Percentiles rank a stretch among this genome's conserved stretches.
phyloP scores from a whole-genome alignment of 805 yeast species.

The Candida adriatica region DNA sequence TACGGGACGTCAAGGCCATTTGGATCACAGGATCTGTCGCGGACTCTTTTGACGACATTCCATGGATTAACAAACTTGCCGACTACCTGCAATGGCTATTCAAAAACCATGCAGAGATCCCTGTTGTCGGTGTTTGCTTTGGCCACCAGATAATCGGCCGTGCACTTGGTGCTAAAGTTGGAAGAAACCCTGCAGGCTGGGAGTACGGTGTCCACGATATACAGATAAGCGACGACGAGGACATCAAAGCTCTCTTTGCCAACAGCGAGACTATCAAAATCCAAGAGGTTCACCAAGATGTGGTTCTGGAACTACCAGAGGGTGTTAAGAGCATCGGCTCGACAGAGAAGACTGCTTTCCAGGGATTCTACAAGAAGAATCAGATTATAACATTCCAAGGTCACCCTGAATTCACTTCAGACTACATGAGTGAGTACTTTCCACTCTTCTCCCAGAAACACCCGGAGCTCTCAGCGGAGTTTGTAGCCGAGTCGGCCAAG shows the following conservation, averaged over 20 bases:
- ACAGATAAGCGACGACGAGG: constrained; percentile 35
- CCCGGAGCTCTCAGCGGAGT: constrained; percentile 3
- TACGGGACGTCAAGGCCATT: constrained; percentile 30
- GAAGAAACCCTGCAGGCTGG: constrained; percentile 58
- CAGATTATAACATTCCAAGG: constrained; percentile 73
- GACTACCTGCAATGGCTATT: constrained; percentile 25
- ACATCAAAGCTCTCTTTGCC: constrained; percentile 21
- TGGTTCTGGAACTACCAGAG: constrained; percentile 38
- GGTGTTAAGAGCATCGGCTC: constrained; percentile 42
- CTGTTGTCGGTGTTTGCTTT: constrained; percentile 70
- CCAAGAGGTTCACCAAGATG: constrained; percentile 55
- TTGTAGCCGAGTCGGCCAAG: constrained; percentile 1
- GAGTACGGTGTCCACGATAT: constrained; percentile 60
- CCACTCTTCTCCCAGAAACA: constrained; percentile 13
- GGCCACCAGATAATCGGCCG: constrained; percentile 80
- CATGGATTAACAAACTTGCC: constrained; percentile 37
- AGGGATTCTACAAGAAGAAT: constrained; percentile 54
- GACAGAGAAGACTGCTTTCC: constrained; percentile 49
- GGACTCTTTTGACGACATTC: constrained; percentile 36
- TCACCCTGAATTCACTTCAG: constrained; percentile 81
- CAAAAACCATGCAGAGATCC: constrained; percentile 20
- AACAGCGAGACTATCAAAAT: constrained; percentile 24
- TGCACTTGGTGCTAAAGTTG: constrained; percentile 56
- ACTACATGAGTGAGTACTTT: constrained; percentile 36
- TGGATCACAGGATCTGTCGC: constrained; percentile 46